Percentiles rank a stretch among this genome's conserved stretches.
Evolutionary conservation across 495 filamentous ascomycete genomes (phyloP).

Genomic region (Aspergillus saccharolyticus): DNA sequence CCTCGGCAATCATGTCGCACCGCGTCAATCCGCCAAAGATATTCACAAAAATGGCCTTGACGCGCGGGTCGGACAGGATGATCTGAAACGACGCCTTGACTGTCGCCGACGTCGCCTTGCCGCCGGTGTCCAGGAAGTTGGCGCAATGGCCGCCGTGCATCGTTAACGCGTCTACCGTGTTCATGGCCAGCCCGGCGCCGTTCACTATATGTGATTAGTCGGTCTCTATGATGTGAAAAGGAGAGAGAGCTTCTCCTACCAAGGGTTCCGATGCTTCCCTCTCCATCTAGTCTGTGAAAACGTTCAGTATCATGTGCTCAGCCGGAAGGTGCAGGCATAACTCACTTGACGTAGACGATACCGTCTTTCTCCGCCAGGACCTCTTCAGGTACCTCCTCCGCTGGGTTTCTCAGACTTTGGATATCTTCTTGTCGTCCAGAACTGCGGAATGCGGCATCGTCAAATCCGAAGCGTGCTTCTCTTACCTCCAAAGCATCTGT

Average conservation of each 20-base stretch:
- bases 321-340: background rate
- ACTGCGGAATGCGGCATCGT: conserved; percentile 71
- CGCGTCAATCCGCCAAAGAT: conserved; percentile 85
- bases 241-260: conserved; percentile 26
- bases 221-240: background rate
- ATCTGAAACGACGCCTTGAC: conserved; percentile 71
- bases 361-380: conserved; percentile 63
- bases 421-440: conserved; percentile 59
- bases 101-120: conserved; percentile 82
- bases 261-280: conserved; percentile 63
- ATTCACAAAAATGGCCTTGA: conserved; percentile 77
- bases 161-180: conserved; percentile 75
- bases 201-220: conserved; percentile 50
- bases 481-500: conserved; percentile 44
- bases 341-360: conserved; percentile 66
- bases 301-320: too few species aligned
- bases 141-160: conserved; percentile 59
- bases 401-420: conserved; percentile 50
- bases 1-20: conserved; percentile 85
- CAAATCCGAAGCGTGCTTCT: conserved; percentile 59
- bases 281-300: conserved; percentile 35
- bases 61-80: conserved; percentile 64
- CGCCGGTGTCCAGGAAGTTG: conserved; percentile 88
- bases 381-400: conserved; percentile 52
- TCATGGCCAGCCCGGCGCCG: conserved; percentile 89